Base-by-base conservation (phyloP, 805 yeast species). In the Zygosaccharomyces pseudorouxii region DNA sequence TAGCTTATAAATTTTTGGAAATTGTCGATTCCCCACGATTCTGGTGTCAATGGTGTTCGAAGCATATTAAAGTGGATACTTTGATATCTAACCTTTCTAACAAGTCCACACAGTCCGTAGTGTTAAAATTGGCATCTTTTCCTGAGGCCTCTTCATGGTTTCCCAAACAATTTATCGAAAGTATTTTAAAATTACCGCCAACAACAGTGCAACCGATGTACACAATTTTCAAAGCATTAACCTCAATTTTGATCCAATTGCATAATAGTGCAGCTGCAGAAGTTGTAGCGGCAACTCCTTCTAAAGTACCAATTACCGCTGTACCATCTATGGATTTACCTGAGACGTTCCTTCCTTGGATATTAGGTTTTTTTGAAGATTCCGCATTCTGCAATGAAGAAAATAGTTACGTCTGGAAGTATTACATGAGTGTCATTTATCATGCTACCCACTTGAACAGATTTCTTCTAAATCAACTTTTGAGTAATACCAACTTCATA, bases 31-130 rank as follows among this genome's bases (percentile, higher is more conserved):
- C 65, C 1, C 47, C 51, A 8, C 47, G 46, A n/a, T 59, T 52
- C 36, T 63, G 66, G 66, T 55, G 57, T 25, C 49, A 51, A 9
- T 63, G 68, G 68, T 61, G 65, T 46, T 45, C 49, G 2, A 41
- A 47, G 5, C 53, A 57, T 45, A 28, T 61, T 10, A 51, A 55
- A 23, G n/a, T 51, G 0, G n/a, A 47, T 6, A 25, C 41, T 3
- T 44, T 62, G 12, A 25, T 58, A 5, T 27, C 49, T 1, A 45
- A 50, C 12, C 22, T 55, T 47, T 29, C 46, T 36, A 43, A 52
- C 38, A 60, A 54, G 36, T 55, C 50, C 14, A 54, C 60, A 1
- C 66, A 63, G 45, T 51, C 62, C 3, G 56, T 60, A 7, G 44
- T 63, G 7, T 36, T 64, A 8, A 59, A 60, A 41, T 42, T 64